phyloP scores from a whole-genome alignment of 148 eudicot species.

The Rhododendron molle region DNA sequence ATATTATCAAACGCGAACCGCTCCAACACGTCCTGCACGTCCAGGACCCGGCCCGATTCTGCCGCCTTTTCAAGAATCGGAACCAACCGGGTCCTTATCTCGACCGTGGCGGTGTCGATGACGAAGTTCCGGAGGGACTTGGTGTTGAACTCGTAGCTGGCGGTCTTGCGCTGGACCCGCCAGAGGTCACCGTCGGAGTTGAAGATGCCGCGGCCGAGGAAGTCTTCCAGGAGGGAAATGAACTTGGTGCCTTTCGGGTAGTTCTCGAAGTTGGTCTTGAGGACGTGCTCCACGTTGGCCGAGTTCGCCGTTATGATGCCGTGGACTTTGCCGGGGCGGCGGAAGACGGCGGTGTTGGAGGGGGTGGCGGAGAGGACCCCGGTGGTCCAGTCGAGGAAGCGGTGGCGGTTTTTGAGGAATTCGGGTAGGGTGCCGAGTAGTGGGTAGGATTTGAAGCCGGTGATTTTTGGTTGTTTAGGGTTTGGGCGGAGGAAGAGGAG shows the following conservation, averaged over 20 bases:
- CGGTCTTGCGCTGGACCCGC: conserved; percentile 63
- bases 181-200: conserved; percentile 56
- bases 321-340: neutral
- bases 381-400: neutral
- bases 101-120: conserved; percentile 31
- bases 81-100: conserved; percentile 37
- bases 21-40: conserved; percentile 64
- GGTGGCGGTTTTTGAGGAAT: neutral
- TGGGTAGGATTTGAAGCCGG: conserved; percentile 1
- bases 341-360: neutral
- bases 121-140: conserved; percentile 51
- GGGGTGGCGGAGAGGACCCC: neutral
- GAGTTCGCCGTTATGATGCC: neutral
- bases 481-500: neutral
- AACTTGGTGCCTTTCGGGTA: conserved; percentile 59
- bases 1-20: conserved; percentile 66
- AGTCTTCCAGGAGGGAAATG: conserved; percentile 37
- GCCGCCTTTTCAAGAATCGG: conserved; percentile 35
- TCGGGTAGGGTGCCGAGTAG: neutral
- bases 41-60: conserved; percentile 28
- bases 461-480: neutral
- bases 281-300: conserved; percentile 53
- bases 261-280: conserved; percentile 59
- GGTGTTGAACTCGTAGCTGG: conserved; percentile 62
- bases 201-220: conserved; percentile 76